Evolutionary conservation across 208 protist genomes (phyloP), one percentile per base, ranked within the genome.

Genomic region (Angomonas ambiguus): DNA sequence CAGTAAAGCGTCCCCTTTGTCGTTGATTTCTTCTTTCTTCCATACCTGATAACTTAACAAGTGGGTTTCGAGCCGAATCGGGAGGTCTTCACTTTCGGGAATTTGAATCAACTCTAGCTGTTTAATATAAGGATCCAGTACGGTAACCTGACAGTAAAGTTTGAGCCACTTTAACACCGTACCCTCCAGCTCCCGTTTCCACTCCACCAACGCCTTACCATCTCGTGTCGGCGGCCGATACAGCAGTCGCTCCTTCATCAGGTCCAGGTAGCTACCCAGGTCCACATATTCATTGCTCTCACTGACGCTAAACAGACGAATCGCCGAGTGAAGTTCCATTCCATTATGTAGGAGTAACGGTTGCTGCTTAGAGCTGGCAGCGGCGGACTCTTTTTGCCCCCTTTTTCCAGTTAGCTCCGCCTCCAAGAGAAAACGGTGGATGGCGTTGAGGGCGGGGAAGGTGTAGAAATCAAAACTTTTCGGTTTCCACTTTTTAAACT

Each of bases 361-460:
- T n/a, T n/a, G n/a, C n/a, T n/a, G n/a, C n/a, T n/a, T n/a, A n/a
- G n/a, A n/a, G n/a, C n/a, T 41, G 22, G 38, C 35, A 13, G 20
- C 22, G 13, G 20, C 25, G n/a, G 28, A 16, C 38, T 33, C 27
- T 16, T 5, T 57, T 2, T 20, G 20, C n/a, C 57, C 67, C 58
- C 6, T 28, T 28, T 59, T 59, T 5, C 18, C 25, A 31, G 3
- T n/a, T 0, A 34, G 13, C 59, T 82, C 67, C 56, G 33, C 25
- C 20, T 62, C 55, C 48, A 82, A 6, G 53, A 83, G 35, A 51
- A 74, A 77, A 22, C 49, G 20, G 61, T 81, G 76, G 28, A 74
- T 73, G 53, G 67, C 56, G 42, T 71, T 35, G 45, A 53, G 45
- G 45, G 45, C 16, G 45, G 45, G 45, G 45, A 27, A 53, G 45